Conservation (phyloP, 2,329 filamentous ascomycete genomes). For the Drechslerella coelobrocha region DNA sequence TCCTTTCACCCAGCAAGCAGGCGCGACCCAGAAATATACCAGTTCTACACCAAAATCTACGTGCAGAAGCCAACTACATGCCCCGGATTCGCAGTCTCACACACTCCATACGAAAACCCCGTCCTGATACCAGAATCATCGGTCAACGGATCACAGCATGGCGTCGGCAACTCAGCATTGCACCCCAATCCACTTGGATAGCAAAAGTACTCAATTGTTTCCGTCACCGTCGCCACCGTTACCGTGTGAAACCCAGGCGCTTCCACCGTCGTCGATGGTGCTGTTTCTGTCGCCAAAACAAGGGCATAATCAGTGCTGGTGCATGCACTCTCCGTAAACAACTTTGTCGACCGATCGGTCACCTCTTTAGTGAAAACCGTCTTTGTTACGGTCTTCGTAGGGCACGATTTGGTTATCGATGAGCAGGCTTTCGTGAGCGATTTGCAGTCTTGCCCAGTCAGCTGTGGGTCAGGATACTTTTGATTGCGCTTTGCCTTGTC, state of each 20-base stretch:
- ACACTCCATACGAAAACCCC: background rate
- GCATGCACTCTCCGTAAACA: background rate
- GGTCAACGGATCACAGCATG: constrained; percentile 34
- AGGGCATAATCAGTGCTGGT: constrained; percentile 13
- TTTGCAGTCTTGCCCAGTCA: constrained; percentile 5
- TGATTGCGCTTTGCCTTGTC: constrained; percentile 15
- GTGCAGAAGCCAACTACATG: background rate
- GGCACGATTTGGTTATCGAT: constrained; percentile 4
- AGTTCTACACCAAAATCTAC: too few species aligned
- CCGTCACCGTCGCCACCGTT: constrained; percentile 24
- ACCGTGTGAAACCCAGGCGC: constrained; percentile 29
- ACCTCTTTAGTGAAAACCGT: background rate
- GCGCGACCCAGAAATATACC: too few species aligned
- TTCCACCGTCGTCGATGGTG: constrained; percentile 1
- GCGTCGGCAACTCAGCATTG: constrained; percentile 31
- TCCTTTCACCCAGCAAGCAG: too few species aligned
- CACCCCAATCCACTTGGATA: constrained; percentile 23
- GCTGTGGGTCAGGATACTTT: constrained; percentile 32
- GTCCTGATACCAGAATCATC: background rate
- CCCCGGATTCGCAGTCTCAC: background rate
- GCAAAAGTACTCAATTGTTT: constrained; percentile 39
- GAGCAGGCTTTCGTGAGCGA: constrained; percentile 35
- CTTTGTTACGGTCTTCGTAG: constrained; percentile 12
- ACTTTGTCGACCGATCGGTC: constrained; percentile 1
- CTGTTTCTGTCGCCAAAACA: constrained; percentile 6